Evolutionary conservation across 441 rosid genomes (phyloP).

Genomic region (Melastoma candidum): DNA sequence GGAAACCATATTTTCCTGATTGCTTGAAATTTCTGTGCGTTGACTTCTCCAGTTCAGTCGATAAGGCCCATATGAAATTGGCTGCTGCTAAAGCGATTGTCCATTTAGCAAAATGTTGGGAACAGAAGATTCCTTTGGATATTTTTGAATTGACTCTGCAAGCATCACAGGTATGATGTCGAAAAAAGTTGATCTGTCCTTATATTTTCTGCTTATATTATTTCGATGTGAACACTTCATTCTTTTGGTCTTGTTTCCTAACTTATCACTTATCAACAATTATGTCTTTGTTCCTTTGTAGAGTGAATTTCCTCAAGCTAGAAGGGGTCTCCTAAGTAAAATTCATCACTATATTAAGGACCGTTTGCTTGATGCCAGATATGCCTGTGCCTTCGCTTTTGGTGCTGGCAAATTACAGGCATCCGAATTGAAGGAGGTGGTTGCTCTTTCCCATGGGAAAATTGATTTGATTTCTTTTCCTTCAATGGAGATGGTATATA

Average conservation of each 20-base stretch:
- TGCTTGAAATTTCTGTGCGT: constrained; percentile 3
- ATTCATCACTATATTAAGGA: constrained; percentile 93
- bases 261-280: background rate
- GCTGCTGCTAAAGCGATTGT: constrained; percentile 95
- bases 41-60: constrained; percentile 60
- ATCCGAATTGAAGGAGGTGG: constrained; percentile 76
- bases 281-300: constrained; percentile 24
- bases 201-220: too few species aligned
- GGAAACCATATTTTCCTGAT: background rate
- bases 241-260: too few species aligned
- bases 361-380: constrained; percentile 76
- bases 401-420: constrained; percentile 35
- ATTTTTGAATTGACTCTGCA: constrained; percentile 64
- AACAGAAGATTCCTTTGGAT: constrained; percentile 78
- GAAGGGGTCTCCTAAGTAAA: constrained; percentile 68
- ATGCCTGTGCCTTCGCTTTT: constrained; percentile 80
- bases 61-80: constrained; percentile 90
- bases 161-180: constrained; percentile 54
- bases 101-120: constrained; percentile 90
- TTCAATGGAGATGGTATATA: background rate
- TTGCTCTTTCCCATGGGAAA: constrained; percentile 9
- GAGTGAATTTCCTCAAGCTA: constrained; percentile 77
- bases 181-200: too few species aligned
- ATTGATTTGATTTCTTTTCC: constrained; percentile 9
- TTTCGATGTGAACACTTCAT: too few species aligned